Conservation (phyloP, 2,329 filamentous ascomycete species). For the Trichoderma pleuroti region DNA sequence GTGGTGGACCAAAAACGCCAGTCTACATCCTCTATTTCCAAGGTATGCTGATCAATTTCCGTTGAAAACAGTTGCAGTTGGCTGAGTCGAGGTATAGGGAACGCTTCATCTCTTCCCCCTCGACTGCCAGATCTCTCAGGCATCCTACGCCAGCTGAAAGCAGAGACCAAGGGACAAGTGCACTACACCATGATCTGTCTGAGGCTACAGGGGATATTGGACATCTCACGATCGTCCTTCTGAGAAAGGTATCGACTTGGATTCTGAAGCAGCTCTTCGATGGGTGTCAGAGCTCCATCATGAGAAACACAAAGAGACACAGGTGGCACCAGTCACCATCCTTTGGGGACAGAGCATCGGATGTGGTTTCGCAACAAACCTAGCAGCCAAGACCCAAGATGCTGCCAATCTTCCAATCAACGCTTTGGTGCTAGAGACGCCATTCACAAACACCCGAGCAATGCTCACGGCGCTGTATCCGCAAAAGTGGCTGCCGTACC, state of each 20-base stretch:
- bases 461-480: constrained; percentile 74
- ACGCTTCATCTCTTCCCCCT: constrained; percentile 56
- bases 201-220: constrained; percentile 73
- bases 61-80: not conserved
- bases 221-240: constrained; percentile 68
- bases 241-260: constrained; percentile 65
- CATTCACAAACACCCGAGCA: constrained; percentile 65
- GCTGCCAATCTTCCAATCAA: constrained; percentile 39
- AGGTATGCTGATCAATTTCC: constrained; percentile 35
- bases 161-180: constrained; percentile 31
- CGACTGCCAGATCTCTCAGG: constrained; percentile 55
- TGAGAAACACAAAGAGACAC: constrained; percentile 18
- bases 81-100: constrained; percentile 40
- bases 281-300: constrained; percentile 54
- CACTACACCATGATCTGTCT: constrained; percentile 51
- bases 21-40: constrained; percentile 58
- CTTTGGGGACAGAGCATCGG: constrained; percentile 79
- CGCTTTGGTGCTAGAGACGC: constrained; percentile 68
- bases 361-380: constrained; percentile 64
- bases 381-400: constrained; percentile 40
- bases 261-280: constrained; percentile 60
- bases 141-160: constrained; percentile 45
- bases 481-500: constrained; percentile 76
- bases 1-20: constrained; percentile 24
- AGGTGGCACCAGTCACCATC: constrained; percentile 42